These are phyloP conservation scores for Otatea glauca DNA, from an alignment of 176 grass and related monocot genomes.

Conservation along the genomic window DNA sequence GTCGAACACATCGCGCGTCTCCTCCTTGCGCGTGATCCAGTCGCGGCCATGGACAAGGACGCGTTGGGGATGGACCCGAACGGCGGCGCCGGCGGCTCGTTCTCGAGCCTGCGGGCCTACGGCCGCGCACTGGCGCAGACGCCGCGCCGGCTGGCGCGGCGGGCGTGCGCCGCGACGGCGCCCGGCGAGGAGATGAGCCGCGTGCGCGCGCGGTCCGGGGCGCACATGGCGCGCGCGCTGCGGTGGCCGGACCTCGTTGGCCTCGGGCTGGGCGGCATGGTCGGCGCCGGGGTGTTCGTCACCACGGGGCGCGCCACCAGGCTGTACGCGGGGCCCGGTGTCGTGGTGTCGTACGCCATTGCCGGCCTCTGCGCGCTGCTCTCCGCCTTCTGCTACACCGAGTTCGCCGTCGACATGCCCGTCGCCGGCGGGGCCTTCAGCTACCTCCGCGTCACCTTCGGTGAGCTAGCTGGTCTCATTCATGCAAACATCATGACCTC, in stretches of 20 bases:
- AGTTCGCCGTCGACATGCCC: conserved; percentile 88
- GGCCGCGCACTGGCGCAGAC: conserved; percentile 57
- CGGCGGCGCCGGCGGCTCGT: conserved; percentile 49
- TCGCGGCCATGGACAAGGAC: too few species aligned
- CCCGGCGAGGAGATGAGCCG: conserved; percentile 75
- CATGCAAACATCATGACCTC: too few species aligned
- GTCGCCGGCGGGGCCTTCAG: too few species aligned
- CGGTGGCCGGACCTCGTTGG: conserved; percentile 81
- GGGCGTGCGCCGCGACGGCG: conserved; percentile 57
- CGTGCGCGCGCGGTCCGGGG: conserved; percentile 65
- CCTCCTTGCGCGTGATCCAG: too few species aligned
- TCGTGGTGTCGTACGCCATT: conserved; percentile 82
- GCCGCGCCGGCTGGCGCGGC: conserved; percentile 48
- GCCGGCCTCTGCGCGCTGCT: conserved; percentile 85
- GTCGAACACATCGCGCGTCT: too few species aligned
- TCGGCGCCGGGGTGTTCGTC: conserved; percentile 63
- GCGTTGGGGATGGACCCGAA: too few species aligned
- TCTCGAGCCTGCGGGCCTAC: conserved; percentile 66
- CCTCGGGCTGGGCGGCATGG: conserved; percentile 67
- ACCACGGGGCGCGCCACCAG: conserved; percentile 55
- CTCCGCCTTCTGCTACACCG: conserved; percentile 98
- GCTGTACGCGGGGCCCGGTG: conserved; percentile 40
- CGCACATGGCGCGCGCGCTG: conserved; percentile 58
- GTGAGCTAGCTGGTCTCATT: too few species aligned
- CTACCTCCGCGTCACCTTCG: too few species aligned